Conservation (phyloP, 73 alveolate genomes). For the Paramecium tetraurelia region DNA sequence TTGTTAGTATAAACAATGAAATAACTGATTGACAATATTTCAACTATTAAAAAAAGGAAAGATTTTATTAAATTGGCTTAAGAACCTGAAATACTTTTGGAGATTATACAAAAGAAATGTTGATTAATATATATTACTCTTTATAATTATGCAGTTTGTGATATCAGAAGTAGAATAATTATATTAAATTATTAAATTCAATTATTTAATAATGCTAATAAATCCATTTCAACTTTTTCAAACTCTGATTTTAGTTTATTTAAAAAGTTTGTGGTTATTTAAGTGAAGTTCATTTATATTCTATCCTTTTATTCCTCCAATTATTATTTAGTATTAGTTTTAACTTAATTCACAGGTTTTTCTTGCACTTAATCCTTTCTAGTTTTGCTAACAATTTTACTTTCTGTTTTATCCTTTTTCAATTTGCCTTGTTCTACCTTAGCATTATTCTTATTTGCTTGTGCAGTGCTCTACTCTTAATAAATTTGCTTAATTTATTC, state of each 20-base stretch:
- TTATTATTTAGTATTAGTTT: background rate
- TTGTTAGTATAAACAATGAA: background rate
- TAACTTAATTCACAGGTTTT: background rate
- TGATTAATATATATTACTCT: background rate
- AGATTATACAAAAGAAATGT: slow-evolving; percentile 18
- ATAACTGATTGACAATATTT: background rate
- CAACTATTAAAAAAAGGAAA: background rate
- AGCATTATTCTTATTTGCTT: background rate
- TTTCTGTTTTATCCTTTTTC: background rate
- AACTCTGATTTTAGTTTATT: background rate
- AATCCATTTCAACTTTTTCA: background rate
- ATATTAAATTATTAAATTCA: background rate
- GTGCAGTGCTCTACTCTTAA: background rate
- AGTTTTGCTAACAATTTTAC: background rate
- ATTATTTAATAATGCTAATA: background rate
- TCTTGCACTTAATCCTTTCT: background rate
- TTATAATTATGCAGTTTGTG: too few relatives aligned
- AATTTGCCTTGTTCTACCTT: background rate
- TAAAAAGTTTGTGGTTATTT: background rate
- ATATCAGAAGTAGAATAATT: background rate
- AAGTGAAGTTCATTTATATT: background rate
- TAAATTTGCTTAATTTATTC: background rate
- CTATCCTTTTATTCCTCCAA: background rate
- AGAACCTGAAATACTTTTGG: slow-evolving; percentile 46
- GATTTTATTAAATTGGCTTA: background rate